Evolutionary conservation across 306 rosid genomes (phyloP).

Genomic region (Dryas alaskensis): DNA sequence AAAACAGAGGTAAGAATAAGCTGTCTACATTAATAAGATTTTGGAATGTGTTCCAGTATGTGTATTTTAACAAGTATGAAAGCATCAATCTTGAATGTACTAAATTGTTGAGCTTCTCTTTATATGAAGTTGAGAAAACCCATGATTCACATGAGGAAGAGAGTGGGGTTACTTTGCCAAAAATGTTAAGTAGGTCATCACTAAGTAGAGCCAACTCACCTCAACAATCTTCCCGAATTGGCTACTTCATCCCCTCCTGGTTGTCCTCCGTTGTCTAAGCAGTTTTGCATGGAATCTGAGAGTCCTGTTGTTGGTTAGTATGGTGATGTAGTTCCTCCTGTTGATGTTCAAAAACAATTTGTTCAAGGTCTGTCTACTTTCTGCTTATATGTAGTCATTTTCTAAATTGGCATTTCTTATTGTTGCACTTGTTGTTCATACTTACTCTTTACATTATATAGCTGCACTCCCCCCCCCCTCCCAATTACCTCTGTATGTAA

Average conservation of each 20-base stretch:
- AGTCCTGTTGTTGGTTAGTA: background rate
- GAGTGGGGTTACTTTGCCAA: background rate
- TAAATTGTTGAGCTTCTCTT: background rate
- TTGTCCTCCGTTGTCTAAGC: background rate
- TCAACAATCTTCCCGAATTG: background rate
- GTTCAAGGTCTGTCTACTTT: too few species aligned
- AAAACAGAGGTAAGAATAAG: conserved; percentile 43
- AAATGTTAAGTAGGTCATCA: background rate
- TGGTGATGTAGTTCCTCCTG: too few species aligned
- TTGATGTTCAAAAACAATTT: too few species aligned
- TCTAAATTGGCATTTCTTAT: too few species aligned
- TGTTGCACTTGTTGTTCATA: too few species aligned
- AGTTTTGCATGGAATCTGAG: background rate
- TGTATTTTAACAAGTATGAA: background rate
- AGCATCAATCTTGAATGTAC: background rate
- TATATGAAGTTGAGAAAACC: background rate
- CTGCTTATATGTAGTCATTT: too few species aligned
- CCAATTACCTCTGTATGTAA: too few species aligned
- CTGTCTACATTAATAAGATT: background rate
- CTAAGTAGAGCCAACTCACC: background rate
- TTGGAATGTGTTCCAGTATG: background rate
- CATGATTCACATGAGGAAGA: background rate
- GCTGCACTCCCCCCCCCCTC: too few species aligned
- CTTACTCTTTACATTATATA: too few species aligned
- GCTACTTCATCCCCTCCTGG: background rate